Conservation (phyloP, 106 monocot genomes). For the Dendrobium catenatum region DNA sequence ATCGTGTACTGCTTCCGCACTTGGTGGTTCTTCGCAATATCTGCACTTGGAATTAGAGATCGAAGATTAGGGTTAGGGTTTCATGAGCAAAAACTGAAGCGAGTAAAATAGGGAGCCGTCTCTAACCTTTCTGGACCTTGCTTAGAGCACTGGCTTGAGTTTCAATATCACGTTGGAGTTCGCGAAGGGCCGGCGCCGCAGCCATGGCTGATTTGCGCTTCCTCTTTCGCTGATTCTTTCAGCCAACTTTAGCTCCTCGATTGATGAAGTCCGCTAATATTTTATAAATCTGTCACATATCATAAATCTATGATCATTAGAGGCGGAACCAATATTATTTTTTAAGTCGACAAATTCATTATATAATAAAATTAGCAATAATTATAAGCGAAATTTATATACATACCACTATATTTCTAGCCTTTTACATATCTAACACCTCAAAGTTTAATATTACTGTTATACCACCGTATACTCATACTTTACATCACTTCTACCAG, state of each 20-base stretch:
- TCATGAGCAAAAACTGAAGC: neutral
- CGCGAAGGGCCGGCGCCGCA: slow-evolving; percentile 37
- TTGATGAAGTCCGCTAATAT: too few species aligned
- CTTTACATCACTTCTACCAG: too few species aligned
- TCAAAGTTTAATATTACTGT: too few species aligned
- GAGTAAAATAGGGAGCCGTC: neutral
- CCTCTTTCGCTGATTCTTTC: neutral
- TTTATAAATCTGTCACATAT: too few species aligned
- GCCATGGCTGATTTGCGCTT: slow-evolving; percentile 8
- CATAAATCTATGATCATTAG: too few species aligned
- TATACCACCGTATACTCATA: too few species aligned
- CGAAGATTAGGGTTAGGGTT: slow-evolving; percentile 20
- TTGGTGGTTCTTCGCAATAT: slow-evolving; percentile 90
- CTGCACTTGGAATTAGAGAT: slow-evolving; percentile 17
- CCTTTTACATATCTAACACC: too few species aligned
- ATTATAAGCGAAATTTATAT: too few species aligned
- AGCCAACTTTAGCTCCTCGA: neutral
- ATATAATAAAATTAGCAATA: too few species aligned
- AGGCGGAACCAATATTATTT: too few species aligned
- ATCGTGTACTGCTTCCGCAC: slow-evolving; percentile 95
- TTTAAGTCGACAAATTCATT: too few species aligned
- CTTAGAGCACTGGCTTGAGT: slow-evolving; percentile 60
- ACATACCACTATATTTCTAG: too few species aligned
- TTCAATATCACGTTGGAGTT: slow-evolving; percentile 73
- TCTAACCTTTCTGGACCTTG: slow-evolving; percentile 80